Conservation (phyloP, 805 yeast genomes). For the Zygoascus tannicola region DNA sequence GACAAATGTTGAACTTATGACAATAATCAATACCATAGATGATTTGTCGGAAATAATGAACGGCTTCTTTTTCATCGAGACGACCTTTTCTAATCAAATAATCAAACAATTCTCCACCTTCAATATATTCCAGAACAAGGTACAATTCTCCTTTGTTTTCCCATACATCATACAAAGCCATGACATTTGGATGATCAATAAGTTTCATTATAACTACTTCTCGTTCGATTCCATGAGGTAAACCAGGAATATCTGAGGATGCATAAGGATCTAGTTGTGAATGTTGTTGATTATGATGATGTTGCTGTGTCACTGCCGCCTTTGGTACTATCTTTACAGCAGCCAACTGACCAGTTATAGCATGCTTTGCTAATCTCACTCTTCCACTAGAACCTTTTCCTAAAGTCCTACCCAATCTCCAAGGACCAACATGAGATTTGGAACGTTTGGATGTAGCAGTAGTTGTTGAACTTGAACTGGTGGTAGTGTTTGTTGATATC, state of each 20-base stretch:
- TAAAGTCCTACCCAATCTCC: conserved; percentile 90
- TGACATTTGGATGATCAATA: conserved; percentile 85
- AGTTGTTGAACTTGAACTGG: conserved; percentile 25
- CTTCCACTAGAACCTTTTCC: conserved; percentile 97
- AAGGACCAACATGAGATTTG: conserved; percentile 76
- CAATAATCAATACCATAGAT: conserved; percentile 76
- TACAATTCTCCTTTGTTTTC: conserved; percentile 85
- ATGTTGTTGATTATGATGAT: conserved; percentile 7
- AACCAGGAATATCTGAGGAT: conserved; percentile 42
- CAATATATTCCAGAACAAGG: conserved; percentile 87
- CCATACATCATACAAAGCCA: conserved; percentile 95
- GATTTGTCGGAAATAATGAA: conserved; percentile 79
- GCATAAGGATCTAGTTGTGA: conserved; percentile 19
- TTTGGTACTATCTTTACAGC: conserved; percentile 96
- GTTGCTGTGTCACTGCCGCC: conserved; percentile 43
- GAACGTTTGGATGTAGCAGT: conserved; percentile 34
- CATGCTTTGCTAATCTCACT: conserved; percentile 84
- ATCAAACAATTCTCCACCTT: conserved; percentile 95
- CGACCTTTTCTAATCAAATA: conserved; percentile 82
- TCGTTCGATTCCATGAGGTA: conserved; percentile 93
- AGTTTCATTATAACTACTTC: conserved; percentile 89
- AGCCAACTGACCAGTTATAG: conserved; percentile 76
- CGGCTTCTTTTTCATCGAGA: conserved; percentile 81
- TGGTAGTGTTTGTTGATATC: neutral
- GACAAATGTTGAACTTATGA: conserved; percentile 80